These are phyloP conservation scores for Haplosporangium gracile DNA, from an alignment of 192 early-diverging fungal genomes.

Conservation along the genomic window DNA sequence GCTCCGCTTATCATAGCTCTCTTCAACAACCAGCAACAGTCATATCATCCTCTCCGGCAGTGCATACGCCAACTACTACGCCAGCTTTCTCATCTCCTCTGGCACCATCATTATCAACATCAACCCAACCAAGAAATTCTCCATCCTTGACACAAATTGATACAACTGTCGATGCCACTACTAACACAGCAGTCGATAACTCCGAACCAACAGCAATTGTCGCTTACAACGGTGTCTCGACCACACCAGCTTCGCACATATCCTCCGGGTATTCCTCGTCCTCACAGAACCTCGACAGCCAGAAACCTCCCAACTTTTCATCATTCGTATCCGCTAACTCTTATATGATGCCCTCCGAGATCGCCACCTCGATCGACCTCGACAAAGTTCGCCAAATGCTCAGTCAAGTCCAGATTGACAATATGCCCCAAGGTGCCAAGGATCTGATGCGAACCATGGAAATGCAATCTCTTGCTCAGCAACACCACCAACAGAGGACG, in stretches of 20 bases:
- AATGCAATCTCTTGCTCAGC: conserved; percentile 10
- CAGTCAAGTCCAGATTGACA: conserved; percentile 25
- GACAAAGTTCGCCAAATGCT: conserved; percentile 29
- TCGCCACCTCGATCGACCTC: conserved; percentile 20
- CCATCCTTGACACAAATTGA: not conserved
- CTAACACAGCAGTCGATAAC: not conserved
- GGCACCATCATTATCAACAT: not conserved
- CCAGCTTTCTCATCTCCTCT: no score
- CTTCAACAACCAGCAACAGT: conserved; percentile 1
- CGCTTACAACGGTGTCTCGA: not conserved
- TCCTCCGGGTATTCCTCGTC: not conserved
- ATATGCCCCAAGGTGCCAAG: conserved; percentile 32
- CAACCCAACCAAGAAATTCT: not conserved
- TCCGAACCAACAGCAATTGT: not conserved
- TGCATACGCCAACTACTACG: not conserved
- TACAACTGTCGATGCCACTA: not conserved
- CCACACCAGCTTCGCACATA: not conserved
- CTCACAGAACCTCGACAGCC: not conserved
- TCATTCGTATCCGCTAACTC: not conserved
- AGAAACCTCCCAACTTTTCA: not conserved
- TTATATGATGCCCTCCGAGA: not conserved
- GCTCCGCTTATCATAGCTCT: not conserved
- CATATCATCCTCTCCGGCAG: not conserved
- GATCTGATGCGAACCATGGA: conserved; percentile 35
- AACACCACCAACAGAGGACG: no score